phyloP scores from a whole-genome alignment of 2,329 filamentous ascomycete genomes.

The Akanthomyces dipterigenus region DNA sequence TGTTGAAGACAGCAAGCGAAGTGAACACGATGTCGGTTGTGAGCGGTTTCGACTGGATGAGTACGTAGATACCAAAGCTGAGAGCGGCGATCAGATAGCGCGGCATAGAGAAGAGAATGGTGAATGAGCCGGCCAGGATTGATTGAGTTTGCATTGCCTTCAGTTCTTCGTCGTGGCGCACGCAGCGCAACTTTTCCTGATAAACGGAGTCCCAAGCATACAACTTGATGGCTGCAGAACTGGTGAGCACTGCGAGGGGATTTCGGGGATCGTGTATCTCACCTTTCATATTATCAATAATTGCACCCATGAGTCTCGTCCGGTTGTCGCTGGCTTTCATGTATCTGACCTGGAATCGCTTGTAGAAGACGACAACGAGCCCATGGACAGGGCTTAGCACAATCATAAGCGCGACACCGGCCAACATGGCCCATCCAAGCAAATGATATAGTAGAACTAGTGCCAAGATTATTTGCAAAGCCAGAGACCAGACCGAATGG shows the following conservation, averaged over 20 bases:
- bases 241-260: slow-evolving; percentile 7
- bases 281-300: slow-evolving; percentile 94
- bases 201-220: slow-evolving; percentile 91
- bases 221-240: slow-evolving; percentile 59
- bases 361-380: slow-evolving; percentile 78
- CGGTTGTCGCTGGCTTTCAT: slow-evolving; percentile 94
- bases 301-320: slow-evolving; percentile 82
- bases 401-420: slow-evolving; percentile 82
- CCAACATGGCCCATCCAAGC: slow-evolving; percentile 83
- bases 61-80: slow-evolving; percentile 81
- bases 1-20: slow-evolving; percentile 77
- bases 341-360: slow-evolving; percentile 78
- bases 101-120: slow-evolving; percentile 92
- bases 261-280: slow-evolving; percentile 9
- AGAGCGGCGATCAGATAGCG: slow-evolving; percentile 89
- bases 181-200: slow-evolving; percentile 84
- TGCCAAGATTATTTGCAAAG: slow-evolving; percentile 83
- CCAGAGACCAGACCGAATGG: slow-evolving; percentile 84
- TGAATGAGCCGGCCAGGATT: slow-evolving; percentile 77
- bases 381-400: slow-evolving; percentile 90
- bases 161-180: slow-evolving; percentile 82
- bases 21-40: slow-evolving; percentile 89
- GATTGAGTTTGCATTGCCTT: slow-evolving; percentile 88
- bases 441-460: slow-evolving; percentile 88
- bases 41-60: slow-evolving; percentile 66